Conservation (phyloP, 805 yeast species). For the Dipodascus geniculatus region DNA sequence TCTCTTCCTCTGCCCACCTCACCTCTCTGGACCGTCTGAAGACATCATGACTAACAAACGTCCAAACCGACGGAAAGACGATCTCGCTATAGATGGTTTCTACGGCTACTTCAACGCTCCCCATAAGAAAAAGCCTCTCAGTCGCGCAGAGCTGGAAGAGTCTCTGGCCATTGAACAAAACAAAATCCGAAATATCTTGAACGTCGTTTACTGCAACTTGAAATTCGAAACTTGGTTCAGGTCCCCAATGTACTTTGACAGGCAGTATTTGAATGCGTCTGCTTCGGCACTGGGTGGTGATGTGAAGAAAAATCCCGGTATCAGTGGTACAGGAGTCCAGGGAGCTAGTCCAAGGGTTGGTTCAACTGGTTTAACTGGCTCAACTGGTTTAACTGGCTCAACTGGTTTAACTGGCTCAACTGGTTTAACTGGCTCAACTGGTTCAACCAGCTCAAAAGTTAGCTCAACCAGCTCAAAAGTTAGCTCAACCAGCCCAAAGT, state of each 20-base stretch:
- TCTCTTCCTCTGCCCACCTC: neutral
- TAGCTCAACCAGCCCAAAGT: too few species aligned
- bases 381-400: too few species aligned
- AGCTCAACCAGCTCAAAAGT: too few species aligned
- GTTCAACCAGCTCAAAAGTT: too few species aligned
- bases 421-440: too few species aligned
- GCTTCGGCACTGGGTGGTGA: neutral
- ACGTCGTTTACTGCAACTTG: constrained; percentile 56
- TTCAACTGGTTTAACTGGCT: too few species aligned
- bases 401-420: too few species aligned
- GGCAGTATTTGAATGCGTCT: neutral
- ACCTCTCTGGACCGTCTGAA: neutral
- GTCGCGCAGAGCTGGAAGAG: neutral
- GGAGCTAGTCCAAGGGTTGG: too few species aligned
- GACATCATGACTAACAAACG: neutral
- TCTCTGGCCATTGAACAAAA: neutral
- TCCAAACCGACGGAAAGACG: neutral
- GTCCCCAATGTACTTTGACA: constrained; percentile 61
- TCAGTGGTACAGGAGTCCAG: too few species aligned
- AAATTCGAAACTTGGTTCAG: constrained; percentile 82
- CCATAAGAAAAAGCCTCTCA: neutral
- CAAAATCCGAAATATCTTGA: constrained; percentile 40
- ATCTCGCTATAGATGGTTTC: neutral
- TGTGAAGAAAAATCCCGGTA: too few species aligned
- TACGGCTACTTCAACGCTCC: neutral